phyloP scores from a whole-genome alignment of 768 basidiomycete species.

The Stropharia rugosoannulata region DNA sequence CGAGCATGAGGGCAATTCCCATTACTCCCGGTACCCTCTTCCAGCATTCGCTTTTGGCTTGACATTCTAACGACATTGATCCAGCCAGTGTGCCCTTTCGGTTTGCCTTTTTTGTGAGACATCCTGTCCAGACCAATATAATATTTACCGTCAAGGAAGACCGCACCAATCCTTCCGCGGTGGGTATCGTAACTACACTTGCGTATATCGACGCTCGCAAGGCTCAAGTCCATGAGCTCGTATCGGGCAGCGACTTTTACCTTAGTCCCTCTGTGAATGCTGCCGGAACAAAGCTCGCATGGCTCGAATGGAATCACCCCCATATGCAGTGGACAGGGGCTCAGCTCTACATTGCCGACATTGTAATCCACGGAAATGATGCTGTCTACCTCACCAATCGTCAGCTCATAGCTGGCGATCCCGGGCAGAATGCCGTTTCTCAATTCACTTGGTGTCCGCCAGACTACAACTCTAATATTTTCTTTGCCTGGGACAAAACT shows the following conservation, averaged over 20 bases:
- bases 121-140: conserved; percentile 49
- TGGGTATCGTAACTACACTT: conserved; percentile 54
- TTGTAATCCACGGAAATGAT: conserved; percentile 23
- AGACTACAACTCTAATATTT: conserved; percentile 53
- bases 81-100: conserved; percentile 44
- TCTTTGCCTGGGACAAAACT: conserved; percentile 28
- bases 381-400: conserved; percentile 22
- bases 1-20: conserved; percentile 44
- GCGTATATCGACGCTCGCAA: conserved; percentile 48
- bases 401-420: conserved; percentile 21
- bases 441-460: conserved; percentile 29
- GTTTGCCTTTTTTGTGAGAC: conserved; percentile 60
- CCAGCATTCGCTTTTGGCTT: not conserved
- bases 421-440: conserved; percentile 47
- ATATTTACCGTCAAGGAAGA: conserved; percentile 66
- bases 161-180: conserved; percentile 50
- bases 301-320: conserved; percentile 62
- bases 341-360: conserved; percentile 47
- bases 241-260: conserved; percentile 68
- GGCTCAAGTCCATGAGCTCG: conserved; percentile 40
- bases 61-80: conserved; percentile 19
- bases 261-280: conserved; percentile 56
- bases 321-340: conserved; percentile 59
- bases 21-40: conserved; percentile 58
- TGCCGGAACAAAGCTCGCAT: conserved; percentile 53